Evolutionary conservation across 352 stramenopile genomes (phyloP).

Genomic region (Pythium diclinum): DNA sequence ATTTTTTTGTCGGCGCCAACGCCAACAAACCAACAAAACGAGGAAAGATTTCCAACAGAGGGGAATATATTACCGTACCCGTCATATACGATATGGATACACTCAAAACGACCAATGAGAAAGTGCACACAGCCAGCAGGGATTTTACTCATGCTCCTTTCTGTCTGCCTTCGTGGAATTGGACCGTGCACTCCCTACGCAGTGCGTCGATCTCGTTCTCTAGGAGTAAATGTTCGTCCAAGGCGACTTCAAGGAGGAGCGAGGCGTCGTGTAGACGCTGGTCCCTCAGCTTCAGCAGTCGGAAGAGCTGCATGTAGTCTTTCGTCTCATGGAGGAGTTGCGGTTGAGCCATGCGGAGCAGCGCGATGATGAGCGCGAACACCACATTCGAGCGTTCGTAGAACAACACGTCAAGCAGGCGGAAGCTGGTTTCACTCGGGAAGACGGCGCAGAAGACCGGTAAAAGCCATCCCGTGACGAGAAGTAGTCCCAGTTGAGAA

Average conservation of each 20-base stretch:
- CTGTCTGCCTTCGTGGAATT: constrained; percentile 8
- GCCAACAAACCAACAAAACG: constrained; percentile 2
- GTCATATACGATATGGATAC: constrained; percentile 11
- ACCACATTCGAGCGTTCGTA: constrained; percentile 49
- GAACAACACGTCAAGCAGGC: constrained; percentile 58
- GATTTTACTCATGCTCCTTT: neutral
- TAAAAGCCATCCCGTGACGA: constrained; percentile 67
- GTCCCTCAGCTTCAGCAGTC: constrained; percentile 55
- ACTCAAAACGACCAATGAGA: neutral
- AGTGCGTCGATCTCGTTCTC: constrained; percentile 26
- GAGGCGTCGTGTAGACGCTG: constrained; percentile 55
- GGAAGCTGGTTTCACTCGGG: constrained; percentile 59
- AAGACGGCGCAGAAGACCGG: constrained; percentile 65
- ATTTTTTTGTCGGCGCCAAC: neutral
- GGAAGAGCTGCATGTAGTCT: constrained; percentile 70
- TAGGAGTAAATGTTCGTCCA: constrained; percentile 46
- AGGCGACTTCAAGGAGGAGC: constrained; percentile 54
- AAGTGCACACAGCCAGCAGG: neutral
- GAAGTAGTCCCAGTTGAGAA: constrained; percentile 50
- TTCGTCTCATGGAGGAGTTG: constrained; percentile 49
- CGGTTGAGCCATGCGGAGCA: constrained; percentile 55
- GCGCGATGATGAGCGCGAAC: constrained; percentile 51
- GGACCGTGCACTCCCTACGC: constrained; percentile 10
- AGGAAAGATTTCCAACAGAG: neutral
- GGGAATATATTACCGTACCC: neutral